Conservation (phyloP, 176 grass and related monocot species). For the Oryza coarctata region DNA sequence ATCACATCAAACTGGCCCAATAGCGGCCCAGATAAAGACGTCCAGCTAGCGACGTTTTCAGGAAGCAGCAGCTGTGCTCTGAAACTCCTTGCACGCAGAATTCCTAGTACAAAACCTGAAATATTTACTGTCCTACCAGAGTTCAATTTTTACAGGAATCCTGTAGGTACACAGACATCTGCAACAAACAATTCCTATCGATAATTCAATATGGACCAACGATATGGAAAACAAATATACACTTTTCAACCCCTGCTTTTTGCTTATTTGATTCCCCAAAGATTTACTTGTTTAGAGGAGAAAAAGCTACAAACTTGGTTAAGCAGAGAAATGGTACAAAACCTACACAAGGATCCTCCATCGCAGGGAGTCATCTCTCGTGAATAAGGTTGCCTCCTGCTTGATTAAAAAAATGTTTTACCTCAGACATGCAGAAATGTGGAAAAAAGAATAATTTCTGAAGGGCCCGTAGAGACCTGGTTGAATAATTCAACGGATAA, state of each 20-base stretch:
- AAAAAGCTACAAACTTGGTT: background rate
- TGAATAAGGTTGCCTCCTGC: background rate
- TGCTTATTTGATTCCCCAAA: background rate
- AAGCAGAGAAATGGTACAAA: background rate
- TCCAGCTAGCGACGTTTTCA: no score
- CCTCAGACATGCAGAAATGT: background rate
- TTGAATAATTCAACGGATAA: background rate
- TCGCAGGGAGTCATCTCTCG: background rate
- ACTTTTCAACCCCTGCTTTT: background rate
- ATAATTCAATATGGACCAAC: background rate
- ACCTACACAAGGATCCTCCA: background rate
- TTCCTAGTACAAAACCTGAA: background rate
- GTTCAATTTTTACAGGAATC: background rate
- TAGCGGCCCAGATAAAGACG: no score
- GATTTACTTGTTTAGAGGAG: background rate
- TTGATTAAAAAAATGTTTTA: background rate
- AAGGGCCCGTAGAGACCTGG: background rate
- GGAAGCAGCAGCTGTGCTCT: no score
- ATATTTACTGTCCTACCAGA: background rate
- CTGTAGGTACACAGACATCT: background rate
- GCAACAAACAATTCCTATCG: background rate
- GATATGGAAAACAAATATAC: background rate
- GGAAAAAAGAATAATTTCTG: background rate
- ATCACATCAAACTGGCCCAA: no score
- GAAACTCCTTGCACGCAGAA: background rate